These are phyloP conservation scores for Daldinia loculata DNA, from an alignment of 495 filamentous ascomycete genomes.

Conservation along the genomic window DNA sequence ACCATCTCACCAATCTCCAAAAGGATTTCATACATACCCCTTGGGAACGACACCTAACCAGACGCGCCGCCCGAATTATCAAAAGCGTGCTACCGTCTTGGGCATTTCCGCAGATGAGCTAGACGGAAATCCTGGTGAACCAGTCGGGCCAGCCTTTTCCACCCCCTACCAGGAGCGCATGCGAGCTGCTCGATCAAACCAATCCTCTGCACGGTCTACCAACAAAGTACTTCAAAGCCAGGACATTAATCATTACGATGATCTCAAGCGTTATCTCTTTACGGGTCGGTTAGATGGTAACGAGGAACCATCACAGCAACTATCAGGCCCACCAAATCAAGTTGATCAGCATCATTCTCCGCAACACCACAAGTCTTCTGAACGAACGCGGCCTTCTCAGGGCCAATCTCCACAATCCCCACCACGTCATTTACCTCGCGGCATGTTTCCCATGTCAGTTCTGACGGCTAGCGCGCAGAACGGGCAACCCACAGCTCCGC, in stretches of 20 bases:
- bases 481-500: conserved; percentile 18
- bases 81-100: conserved; percentile 52
- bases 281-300: conserved; percentile 34
- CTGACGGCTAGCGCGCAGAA: conserved; percentile 34
- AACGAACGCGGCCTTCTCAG: background rate
- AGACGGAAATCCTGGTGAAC: conserved; percentile 61
- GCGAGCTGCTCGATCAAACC: conserved; percentile 57
- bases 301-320: background rate
- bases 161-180: conserved; percentile 73
- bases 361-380: conserved; percentile 19
- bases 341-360: conserved; percentile 17
- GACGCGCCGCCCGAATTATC: conserved; percentile 40
- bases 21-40: conserved; percentile 49
- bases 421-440: conserved; percentile 27
- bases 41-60: conserved; percentile 35
- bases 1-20: conserved; percentile 44
- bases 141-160: conserved; percentile 71
- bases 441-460: conserved; percentile 39
- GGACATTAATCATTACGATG: conserved; percentile 41
- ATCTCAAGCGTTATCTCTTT: conserved; percentile 54
- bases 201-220: conserved; percentile 36
- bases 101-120: conserved; percentile 74
- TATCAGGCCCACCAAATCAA: conserved; percentile 1
- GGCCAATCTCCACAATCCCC: background rate
- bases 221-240: conserved; percentile 16